Evolutionary conservation across 2,329 filamentous ascomycete genomes (phyloP).

Genomic region (Aaosphaeria arxii): DNA sequence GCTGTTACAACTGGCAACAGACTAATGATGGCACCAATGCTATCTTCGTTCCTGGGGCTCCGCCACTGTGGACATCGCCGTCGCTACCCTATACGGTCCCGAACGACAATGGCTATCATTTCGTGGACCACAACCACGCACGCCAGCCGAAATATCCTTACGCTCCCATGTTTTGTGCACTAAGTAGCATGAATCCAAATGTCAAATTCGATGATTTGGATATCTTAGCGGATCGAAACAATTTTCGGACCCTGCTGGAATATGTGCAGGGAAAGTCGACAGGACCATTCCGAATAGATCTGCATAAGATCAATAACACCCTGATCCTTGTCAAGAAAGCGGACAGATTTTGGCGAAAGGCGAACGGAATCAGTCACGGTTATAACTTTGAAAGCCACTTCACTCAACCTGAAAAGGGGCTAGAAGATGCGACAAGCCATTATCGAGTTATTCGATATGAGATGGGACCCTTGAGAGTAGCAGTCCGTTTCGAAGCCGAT

Average conservation of each 20-base stretch:
- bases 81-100: constrained; percentile 10
- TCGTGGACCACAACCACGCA: constrained; percentile 25
- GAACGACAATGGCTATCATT: constrained; percentile 18
- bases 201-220: constrained; percentile 25
- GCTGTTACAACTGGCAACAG: constrained; percentile 28
- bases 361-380: constrained; percentile 18
- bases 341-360: constrained; percentile 19
- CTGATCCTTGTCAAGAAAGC: constrained; percentile 26
- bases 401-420: constrained; percentile 13
- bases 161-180: constrained; percentile 6
- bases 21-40: constrained; percentile 17
- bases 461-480: constrained; percentile 23
- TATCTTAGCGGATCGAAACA: constrained; percentile 27
- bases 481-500: constrained; percentile 27
- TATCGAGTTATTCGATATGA: constrained; percentile 27
- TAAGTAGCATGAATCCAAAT: constrained; percentile 1
- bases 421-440: constrained; percentile 25
- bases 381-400: constrained; percentile 18
- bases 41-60: constrained; percentile 23
- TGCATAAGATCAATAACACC: constrained; percentile 19
- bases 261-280: constrained; percentile 21
- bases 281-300: constrained; percentile 21
- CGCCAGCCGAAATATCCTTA: constrained; percentile 22
- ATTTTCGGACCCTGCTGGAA: constrained; percentile 22
- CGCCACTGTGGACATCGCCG: not conserved